Base-by-base conservation (phyloP, 805 yeast species). In the Ogataea henricii region DNA sequence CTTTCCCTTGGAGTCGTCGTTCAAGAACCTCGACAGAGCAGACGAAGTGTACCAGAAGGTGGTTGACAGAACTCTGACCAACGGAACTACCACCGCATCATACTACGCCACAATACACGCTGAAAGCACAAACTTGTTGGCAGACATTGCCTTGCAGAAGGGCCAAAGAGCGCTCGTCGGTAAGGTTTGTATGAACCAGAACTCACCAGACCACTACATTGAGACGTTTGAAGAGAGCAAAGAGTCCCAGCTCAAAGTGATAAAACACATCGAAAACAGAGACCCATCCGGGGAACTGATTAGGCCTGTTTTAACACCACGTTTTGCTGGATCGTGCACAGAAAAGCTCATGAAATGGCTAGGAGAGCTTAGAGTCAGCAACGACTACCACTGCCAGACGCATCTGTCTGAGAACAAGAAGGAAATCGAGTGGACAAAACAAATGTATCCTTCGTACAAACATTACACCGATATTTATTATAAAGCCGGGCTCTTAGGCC, bases 101-200 rank as follows among this genome's bases (percentile, higher is more conserved):
- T 94, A 94, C 69, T 94, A 83, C 65, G 92, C 97, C 3, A 90
- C 98, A 0, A 83, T 89, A 39, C 96, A 92, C 61, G 72, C 83
- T 0, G 79, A 78, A 6, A 83, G 96, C 3, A 79, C 97, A 2
- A 84, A 84, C 43, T 57, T 85, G 30, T 77, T 94, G 59, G 96
- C 96, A 1, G 86, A 85, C 49, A 63, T 86, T 13, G 82, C 92
- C 29, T 68, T 83, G 10, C 51, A 71, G 33, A 56, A 70, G 25
- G 96, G 96, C 32, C 98, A 91, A 67, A 73, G 97, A 51, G 97
- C 96, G 0, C 77, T 87, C 45, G 81, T 94, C 32, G 99, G 99
- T 3, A 85, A 92, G 58, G 96, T 89, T 17, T 94, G 98, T 64
- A 94, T 94, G 98, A 85, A 90, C 62, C 77, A 79, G 51, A 84